These are phyloP conservation scores for Dacryopinax primogenitus DNA, from an alignment of 768 basidiomycete species.

Conservation along the genomic window DNA sequence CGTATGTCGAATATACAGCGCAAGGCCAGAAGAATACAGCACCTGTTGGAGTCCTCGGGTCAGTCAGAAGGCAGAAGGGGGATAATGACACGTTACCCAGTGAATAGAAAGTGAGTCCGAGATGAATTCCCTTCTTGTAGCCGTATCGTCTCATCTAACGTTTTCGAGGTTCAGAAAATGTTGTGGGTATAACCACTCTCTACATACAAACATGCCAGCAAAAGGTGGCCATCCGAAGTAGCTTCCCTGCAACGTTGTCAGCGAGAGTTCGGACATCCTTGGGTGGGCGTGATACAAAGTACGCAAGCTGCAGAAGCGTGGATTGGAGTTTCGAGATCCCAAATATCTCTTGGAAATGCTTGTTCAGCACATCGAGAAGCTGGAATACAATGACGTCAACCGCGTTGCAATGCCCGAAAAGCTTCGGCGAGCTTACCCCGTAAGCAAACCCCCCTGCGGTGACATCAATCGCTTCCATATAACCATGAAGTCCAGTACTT, in stretches of 20 bases:
- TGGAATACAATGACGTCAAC: constrained; percentile 6
- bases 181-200: not conserved
- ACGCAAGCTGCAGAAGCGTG: constrained; percentile 61
- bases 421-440: constrained; percentile 30
- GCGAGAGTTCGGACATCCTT: constrained; percentile 6
- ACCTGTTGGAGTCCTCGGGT: constrained; percentile 32
- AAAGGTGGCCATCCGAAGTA: constrained; percentile 26
- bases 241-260: not conserved
- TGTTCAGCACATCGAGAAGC: constrained; percentile 27
- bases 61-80: constrained; percentile 8
- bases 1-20: constrained; percentile 51
- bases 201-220: constrained; percentile 24
- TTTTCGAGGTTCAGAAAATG: not conserved
- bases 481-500: constrained; percentile 18
- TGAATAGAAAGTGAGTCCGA: constrained; percentile 48
- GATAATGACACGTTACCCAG: constrained; percentile 30
- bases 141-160: constrained; percentile 36
- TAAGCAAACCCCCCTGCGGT: constrained; percentile 51
- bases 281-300: constrained; percentile 33
- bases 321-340: constrained; percentile 56
- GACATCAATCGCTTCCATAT: not conserved
- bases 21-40: constrained; percentile 73
- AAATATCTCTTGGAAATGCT: constrained; percentile 62
- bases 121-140: constrained; percentile 60
- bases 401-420: not conserved